Evolutionary conservation across 306 rosid species (phyloP), one percentile per base, ranked within the genome.

Genomic region (Citrullus mucosospermus): DNA sequence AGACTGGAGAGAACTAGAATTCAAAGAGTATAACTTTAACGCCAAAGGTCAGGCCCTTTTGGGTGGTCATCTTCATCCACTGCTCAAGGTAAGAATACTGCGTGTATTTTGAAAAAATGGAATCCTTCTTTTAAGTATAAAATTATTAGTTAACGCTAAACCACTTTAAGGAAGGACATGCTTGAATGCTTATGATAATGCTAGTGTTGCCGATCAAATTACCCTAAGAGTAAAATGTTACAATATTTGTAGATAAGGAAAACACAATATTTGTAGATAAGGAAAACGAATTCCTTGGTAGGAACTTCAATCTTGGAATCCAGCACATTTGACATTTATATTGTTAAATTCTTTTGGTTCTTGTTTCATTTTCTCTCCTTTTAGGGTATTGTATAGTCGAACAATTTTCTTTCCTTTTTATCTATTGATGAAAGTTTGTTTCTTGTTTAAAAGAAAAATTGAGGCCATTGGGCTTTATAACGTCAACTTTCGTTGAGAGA

Each of bases 51-150:
- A 82, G 81, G 92, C 97, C 79, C 80, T 83, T 75, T 97, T 91
- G 74, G 85, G 96, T 78, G 99, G 99, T 61, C 81, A 84, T 82
- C 97, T 95, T 83, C 99, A 95, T 89, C 99, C 99, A 6, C 82
- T 92, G 79, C 90, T 92, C 78, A 92, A 95, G 99, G 98, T 77
- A 88, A 88, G 92, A 18, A 82, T 12, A 80, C 77, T 22, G 41
- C 16, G 9, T 25, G 51, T 56, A 4, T 30, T 30, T 67, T 82
- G 74, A 22, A 38, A 65, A n/a, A 13, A 6, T 6, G 10, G 20
- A 43, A 70, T 46, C 56, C 38, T 44, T 70, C 39, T 22, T 44
- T 70, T 22, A 43, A 5, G 5, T 18, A 18, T 30, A 39, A n/a
- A 67, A 4, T 70, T 22, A 22, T 70, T 22, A 44, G 76, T 50